Conservation (phyloP, 345 rosid species). For the Theobroma cacao region DNA sequence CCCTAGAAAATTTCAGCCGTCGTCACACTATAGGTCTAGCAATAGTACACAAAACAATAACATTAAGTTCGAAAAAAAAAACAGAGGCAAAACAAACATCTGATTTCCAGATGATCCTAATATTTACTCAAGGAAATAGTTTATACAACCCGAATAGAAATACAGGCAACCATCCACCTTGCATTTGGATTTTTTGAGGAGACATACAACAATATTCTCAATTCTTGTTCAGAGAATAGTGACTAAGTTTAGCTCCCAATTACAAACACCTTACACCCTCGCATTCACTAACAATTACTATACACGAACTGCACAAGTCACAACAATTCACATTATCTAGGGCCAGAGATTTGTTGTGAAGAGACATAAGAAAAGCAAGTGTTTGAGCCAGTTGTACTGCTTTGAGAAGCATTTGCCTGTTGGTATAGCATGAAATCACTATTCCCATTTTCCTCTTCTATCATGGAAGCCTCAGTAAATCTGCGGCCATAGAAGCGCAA, state of each 20-base stretch:
- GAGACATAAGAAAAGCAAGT: conserved; percentile 54
- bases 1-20: not conserved
- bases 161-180: not conserved
- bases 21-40: not conserved
- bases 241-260: not conserved
- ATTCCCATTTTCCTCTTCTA: conserved; percentile 38
- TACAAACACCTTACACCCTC: not conserved
- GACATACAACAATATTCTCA: not conserved
- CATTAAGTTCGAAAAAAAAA: not conserved
- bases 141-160: not conserved
- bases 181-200: not conserved
- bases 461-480: conserved; percentile 70
- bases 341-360: conserved; percentile 87
- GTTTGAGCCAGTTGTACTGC: conserved; percentile 32
- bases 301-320: conserved; percentile 9
- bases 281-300: conserved; percentile 9
- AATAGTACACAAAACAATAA: not conserved
- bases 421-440: conserved; percentile 28
- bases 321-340: conserved; percentile 45
- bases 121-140: not conserved
- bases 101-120: not conserved
- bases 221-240: not conserved
- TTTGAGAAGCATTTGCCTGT: conserved; percentile 32
- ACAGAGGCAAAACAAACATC: not conserved
- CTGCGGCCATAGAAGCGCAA: conserved; percentile 77